A percentile compares a stretch with the other conserved stretches of the same genome.
These are phyloP conservation scores for Alternaria consortialis DNA, from an alignment of 2,329 filamentous ascomycete genomes.

Conservation along the genomic window DNA sequence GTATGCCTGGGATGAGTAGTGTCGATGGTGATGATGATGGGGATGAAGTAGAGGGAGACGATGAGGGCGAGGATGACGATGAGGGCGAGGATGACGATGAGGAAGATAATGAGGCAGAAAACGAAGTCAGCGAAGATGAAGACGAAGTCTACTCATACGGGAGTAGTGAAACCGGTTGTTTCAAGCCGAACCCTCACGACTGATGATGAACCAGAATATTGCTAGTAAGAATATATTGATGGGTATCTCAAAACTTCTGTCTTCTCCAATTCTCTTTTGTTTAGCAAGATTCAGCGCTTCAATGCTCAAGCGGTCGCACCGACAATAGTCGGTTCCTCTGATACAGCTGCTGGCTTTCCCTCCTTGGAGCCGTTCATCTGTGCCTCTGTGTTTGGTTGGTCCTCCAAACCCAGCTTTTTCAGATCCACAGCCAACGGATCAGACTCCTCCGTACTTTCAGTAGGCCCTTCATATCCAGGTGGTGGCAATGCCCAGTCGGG, in stretches of 20 bases:
- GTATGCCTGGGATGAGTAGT: neutral
- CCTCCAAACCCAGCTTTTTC: constrained; percentile 51
- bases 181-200: neutral
- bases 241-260: constrained; percentile 16
- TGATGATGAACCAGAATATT: rapidly evolving
- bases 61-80: neutral
- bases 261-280: neutral
- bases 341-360: neutral
- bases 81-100: neutral
- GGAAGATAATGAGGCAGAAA: neutral
- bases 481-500: constrained; percentile 90
- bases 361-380: neutral
- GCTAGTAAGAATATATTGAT: constrained; percentile 9
- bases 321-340: neutral
- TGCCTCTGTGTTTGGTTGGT: constrained; percentile 16
- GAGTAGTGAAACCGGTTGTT: neutral
- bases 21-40: constrained; percentile 1
- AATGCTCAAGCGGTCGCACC: neutral
- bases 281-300: neutral
- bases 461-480: constrained; percentile 74
- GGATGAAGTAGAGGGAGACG: neutral
- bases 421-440: constrained; percentile 58
- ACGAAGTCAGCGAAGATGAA: neutral
- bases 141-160: neutral
- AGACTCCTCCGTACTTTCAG: constrained; percentile 64